Base-by-base conservation (phyloP, 345 rosid species). In the Carallia pectinifolia region DNA sequence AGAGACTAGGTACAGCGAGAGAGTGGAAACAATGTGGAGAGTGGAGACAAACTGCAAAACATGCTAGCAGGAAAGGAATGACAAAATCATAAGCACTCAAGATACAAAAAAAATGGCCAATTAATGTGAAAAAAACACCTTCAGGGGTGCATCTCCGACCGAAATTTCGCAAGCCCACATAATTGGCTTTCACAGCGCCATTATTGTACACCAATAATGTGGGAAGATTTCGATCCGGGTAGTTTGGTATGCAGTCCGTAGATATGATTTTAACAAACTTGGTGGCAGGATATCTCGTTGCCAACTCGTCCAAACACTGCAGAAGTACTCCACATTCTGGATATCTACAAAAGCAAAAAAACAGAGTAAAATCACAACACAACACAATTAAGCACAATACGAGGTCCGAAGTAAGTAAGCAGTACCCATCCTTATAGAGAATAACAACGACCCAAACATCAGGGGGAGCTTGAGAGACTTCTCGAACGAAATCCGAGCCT, bases 181-280 rank as follows among this genome's bases (percentile, higher is more conserved):
- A 84, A 44, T 88, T 92, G 47, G 90, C 99, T 83, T 92, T 96
- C 75, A 90, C 90, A 0, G 98, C 97, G 38, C 92, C 84, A 73
- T 86, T 90, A 69, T 86, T 92, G 83, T 92, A 96, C 66, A 92
- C 98, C 80, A 92, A 62, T 60, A 96, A 63, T 61, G 98, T 92
- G 17, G 99, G 99, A 66, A 96, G 90, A 84, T 92, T 92, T 27
- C 79, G 72, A 71, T 92, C 97, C 2, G 98, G 99, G 71, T 90
- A 95, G 62, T 92, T 92, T 0, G 96, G 99, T 71, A 95, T 95
- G 78, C 98, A 95, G 69, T 95, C 98, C 2, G 97, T 95, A 2
- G 99, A 95, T 71, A 92, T 86, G 31, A 95, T 95, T 81, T 92
- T 95, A 40, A 95, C 98, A 74, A 95, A 95, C 85, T 95, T 92